Base-by-base conservation (phyloP, 768 basidiomycete genomes). In the Pleurotus sapidus region DNA sequence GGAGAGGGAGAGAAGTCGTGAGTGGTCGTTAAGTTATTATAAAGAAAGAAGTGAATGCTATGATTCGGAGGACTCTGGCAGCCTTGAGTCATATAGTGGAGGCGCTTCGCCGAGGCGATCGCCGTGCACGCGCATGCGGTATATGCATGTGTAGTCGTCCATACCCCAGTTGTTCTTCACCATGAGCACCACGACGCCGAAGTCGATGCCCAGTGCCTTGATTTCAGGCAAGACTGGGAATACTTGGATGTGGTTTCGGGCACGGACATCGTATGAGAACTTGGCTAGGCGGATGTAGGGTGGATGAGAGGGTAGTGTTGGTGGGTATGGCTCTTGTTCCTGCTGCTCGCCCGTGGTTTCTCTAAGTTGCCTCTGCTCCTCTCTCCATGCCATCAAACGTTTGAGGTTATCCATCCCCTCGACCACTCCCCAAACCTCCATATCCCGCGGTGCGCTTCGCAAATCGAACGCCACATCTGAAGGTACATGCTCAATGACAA, bases 341-440 rank as follows among this genome's bases (percentile, higher is more conserved):
- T 68, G 72, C 50, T 72, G 74, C 25, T 71, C 34, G 54, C 61
- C 51, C 49, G 67, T 72, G 60, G 71, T 71, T 37, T 70, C 73
- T 51, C 66, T 67, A 57, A 63, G 64, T 53, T 67, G 67, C 37
- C 68, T 71, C 65, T 74, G 76, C 67, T 78, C 75, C 60, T 71
- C 77, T 60, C 72, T 74, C 77, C 87, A 91, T 54, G 72, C 78
- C 24, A 65, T 65, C 25, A 91, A 75, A 67, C 85, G 89, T 37
- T 70, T 80, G 5, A 84, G 55, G 62, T 95, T 91, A 49, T 91
- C 88, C 50, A 65, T 59, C 8, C 90, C 91, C 61, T 97, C 94
- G 34, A 96, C 82, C 61, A 94, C 70, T 0, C 86, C 95, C 95
- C 94, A 96, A 4, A 96, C 82, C 63, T 97, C 93, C 84, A 98